A percentile compares a stretch with the other conserved stretches of the same genome.
Conservation (phyloP, 768 basidiomycete species). For the Boletus rubropictus region DNA sequence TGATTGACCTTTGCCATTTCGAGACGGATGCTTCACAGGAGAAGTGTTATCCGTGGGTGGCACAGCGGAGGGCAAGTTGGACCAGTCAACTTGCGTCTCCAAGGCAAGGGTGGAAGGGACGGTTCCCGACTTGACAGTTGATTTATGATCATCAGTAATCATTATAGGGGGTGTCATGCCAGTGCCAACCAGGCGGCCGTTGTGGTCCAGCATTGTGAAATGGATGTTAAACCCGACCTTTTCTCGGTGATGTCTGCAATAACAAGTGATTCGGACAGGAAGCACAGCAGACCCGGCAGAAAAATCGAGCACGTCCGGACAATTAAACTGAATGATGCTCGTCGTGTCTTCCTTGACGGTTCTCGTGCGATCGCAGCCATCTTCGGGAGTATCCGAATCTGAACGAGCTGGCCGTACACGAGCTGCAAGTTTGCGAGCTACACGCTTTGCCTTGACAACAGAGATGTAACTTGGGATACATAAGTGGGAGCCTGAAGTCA, state of each 20-base stretch:
- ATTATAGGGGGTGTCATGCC: slow-evolving; percentile 88
- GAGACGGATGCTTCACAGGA: slow-evolving; percentile 42
- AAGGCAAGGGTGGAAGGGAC: slow-evolving; percentile 32
- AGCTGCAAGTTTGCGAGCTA: slow-evolving; percentile 82
- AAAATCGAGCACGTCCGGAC: slow-evolving; percentile 84
- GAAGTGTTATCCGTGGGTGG: slow-evolving; percentile 32
- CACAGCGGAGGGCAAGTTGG: slow-evolving; percentile 28
- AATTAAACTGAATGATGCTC: slow-evolving; percentile 94
- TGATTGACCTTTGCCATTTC: slow-evolving; percentile 39
- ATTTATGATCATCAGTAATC: slow-evolving; percentile 99
- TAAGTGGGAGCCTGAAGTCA: slow-evolving; percentile 15
- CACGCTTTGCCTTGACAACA: slow-evolving; percentile 69
- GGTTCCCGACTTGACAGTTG: slow-evolving; percentile 35
- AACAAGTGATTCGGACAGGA: slow-evolving; percentile 96
- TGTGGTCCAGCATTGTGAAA: slow-evolving; percentile 76
- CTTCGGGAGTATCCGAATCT: slow-evolving; percentile 65
- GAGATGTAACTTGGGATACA: slow-evolving; percentile 6
- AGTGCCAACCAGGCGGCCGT: slow-evolving; percentile 73
- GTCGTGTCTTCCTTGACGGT: slow-evolving; percentile 57
- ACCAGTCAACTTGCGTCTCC: slow-evolving; percentile 47
- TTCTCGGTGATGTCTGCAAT: slow-evolving; percentile 97
- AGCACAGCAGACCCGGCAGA: slow-evolving; percentile 79
- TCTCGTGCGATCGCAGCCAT: slow-evolving; percentile 41
- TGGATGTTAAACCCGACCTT: slow-evolving; percentile 91
- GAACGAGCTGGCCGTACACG: slow-evolving; percentile 74